Evolutionary conservation across 257 asterid genomes (phyloP).

Genomic region (Solanum chmielewskii): DNA sequence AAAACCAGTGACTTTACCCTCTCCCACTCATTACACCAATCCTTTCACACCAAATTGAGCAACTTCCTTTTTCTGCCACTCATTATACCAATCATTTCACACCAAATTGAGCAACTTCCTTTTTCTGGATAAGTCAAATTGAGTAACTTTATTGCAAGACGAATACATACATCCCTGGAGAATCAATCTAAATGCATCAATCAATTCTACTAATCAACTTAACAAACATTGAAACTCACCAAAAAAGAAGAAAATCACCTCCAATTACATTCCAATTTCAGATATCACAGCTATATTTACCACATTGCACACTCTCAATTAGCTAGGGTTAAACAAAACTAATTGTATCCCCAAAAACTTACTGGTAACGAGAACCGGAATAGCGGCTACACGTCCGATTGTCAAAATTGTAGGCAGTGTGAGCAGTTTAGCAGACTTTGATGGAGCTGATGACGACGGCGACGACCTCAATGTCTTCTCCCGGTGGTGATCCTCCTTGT

Average conservation of each 20-base stretch:
- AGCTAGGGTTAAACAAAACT: background rate
- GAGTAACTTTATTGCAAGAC: background rate
- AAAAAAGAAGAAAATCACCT: background rate
- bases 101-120: background rate
- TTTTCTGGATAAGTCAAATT: background rate
- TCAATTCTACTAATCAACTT: background rate
- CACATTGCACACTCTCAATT: background rate
- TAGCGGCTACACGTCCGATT: slow-evolving; percentile 82
- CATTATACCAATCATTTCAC: background rate
- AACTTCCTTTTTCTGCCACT: background rate
- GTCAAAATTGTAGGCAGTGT: slow-evolving; percentile 94
- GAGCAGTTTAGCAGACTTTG: slow-evolving; percentile 46
- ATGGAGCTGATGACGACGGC: background rate
- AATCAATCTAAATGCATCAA: background rate
- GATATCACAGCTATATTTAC: background rate
- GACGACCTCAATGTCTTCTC: background rate
- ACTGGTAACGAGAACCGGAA: slow-evolving; percentile 75
- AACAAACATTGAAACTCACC: background rate
- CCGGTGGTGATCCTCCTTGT: slow-evolving; percentile 10
- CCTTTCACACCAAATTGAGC: background rate
- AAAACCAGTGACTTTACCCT: background rate
- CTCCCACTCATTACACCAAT: background rate
- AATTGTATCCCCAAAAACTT: slow-evolving; percentile 5
- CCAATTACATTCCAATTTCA: background rate
- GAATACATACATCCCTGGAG: too few relatives aligned